phyloP scores from a whole-genome alignment of 345 rosid genomes.

The Populus tremula region DNA sequence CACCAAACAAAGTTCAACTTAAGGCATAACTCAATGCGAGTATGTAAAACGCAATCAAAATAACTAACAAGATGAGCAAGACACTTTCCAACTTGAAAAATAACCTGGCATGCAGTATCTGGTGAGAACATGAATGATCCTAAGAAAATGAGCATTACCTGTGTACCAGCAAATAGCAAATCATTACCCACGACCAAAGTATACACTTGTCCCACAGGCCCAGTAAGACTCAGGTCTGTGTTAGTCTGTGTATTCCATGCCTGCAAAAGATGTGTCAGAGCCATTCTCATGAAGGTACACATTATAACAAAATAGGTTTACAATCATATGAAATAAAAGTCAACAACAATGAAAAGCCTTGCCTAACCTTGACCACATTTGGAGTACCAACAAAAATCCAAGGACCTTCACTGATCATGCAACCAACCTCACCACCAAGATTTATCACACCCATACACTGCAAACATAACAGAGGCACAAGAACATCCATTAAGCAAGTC shows the following conservation, averaged over 20 bases:
- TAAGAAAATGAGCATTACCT: conserved; percentile 38
- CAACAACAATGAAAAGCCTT: conserved; percentile 1
- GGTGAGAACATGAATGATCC: neutral
- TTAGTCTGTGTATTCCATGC: conserved; percentile 83
- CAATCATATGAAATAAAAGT: neutral
- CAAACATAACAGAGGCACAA: conserved; percentile 12
- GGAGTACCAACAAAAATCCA: conserved; percentile 93
- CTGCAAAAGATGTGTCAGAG: conserved; percentile 39
- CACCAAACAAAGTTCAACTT: neutral
- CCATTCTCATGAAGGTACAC: neutral
- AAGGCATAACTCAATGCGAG: neutral
- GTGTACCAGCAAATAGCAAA: conserved; percentile 85
- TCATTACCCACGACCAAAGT: conserved; percentile 78
- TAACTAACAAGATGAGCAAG: neutral
- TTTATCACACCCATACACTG: conserved; percentile 64
- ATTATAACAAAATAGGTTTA: neutral
- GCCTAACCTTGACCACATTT: conserved; percentile 74
- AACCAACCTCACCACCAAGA: conserved; percentile 88
- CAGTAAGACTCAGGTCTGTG: conserved; percentile 69
- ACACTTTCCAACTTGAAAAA: neutral
- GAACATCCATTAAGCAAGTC: neutral
- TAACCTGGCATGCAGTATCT: neutral
- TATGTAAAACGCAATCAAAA: neutral
- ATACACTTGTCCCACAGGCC: conserved; percentile 95
- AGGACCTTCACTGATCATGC: conserved; percentile 91